A percentile compares a stretch with the other conserved stretches of the same genome.
Evolutionary conservation across 495 filamentous ascomycete genomes (phyloP).

Genomic region (Penicillium steckii): DNA sequence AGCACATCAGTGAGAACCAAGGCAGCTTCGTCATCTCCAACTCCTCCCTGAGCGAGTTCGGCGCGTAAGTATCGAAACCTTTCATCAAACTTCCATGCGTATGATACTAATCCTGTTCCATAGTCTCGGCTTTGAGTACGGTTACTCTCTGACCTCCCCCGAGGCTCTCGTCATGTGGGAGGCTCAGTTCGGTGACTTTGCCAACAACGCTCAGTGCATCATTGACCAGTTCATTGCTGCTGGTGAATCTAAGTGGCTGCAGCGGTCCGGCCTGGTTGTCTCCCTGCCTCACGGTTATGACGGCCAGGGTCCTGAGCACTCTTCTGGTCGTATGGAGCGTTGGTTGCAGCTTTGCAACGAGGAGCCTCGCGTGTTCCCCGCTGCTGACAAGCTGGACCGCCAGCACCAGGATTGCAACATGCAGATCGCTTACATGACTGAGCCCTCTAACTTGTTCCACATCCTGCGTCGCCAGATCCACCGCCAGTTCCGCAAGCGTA

Average conservation of each 20-base stretch:
- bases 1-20: conserved; percentile 85
- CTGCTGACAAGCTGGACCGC: conserved; percentile 82
- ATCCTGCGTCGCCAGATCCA: conserved; percentile 96
- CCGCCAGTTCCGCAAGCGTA: conserved; percentile 98
- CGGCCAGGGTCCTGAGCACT: conserved; percentile 97
- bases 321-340: conserved; percentile 94
- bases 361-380: conserved; percentile 89
- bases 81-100: neutral
- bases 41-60: conserved; percentile 94
- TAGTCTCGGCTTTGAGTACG: conserved; percentile 93
- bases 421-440: conserved; percentile 95
- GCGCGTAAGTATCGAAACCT: conserved; percentile 57
- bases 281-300: conserved; percentile 97
- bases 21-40: conserved; percentile 95
- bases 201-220: conserved; percentile 98
- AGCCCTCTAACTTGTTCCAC: conserved; percentile 93
- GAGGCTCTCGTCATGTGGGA: conserved; percentile 99
- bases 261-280: conserved; percentile 91
- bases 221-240: conserved; percentile 98
- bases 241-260: conserved; percentile 97
- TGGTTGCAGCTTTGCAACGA: conserved; percentile 98
- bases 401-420: conserved; percentile 99
- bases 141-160: conserved; percentile 94
- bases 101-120: conserved; percentile 23
- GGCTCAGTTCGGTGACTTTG: conserved; percentile 98